A percentile compares a stretch with the other conserved stretches of the same genome.
Evolutionary conservation across 495 filamentous ascomycete species (phyloP).

Genomic region (Podospora conica): DNA sequence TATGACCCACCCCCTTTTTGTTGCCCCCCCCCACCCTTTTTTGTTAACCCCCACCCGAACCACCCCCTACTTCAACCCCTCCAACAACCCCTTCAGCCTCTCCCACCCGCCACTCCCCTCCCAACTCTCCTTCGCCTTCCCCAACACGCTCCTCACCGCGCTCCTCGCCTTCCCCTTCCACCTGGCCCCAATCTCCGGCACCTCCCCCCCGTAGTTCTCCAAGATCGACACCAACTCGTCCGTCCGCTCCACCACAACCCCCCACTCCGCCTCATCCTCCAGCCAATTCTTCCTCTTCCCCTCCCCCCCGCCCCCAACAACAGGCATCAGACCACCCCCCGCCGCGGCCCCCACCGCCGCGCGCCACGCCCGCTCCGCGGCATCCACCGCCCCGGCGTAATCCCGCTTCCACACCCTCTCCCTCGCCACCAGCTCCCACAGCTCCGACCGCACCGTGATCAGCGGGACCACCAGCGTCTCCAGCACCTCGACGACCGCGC

Average conservation of each 20-base stretch:
- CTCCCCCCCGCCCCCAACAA: slow-evolving; percentile 13
- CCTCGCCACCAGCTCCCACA: slow-evolving; percentile 68
- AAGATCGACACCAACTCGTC: slow-evolving; percentile 59
- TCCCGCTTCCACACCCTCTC: slow-evolving; percentile 64
- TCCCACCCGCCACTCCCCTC: slow-evolving; percentile 69
- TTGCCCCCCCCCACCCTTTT: too few species aligned
- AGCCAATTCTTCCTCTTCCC: slow-evolving; percentile 39
- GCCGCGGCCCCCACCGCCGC: slow-evolving; percentile 46
- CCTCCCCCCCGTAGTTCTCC: slow-evolving; percentile 53
- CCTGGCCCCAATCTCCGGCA: slow-evolving; percentile 49
- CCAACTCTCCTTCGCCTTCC: slow-evolving; percentile 77
- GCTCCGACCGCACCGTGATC: slow-evolving; percentile 68
- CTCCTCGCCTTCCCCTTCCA: slow-evolving; percentile 89
- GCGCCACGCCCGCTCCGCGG: slow-evolving; percentile 85
- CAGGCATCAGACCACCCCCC: slow-evolving; percentile 10
- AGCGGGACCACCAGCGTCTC: slow-evolving; percentile 68
- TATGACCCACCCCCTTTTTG: background rate
- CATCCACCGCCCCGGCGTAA: slow-evolving; percentile 65
- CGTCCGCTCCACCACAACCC: slow-evolving; percentile 56
- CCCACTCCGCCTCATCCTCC: slow-evolving; percentile 47
- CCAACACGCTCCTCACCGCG: slow-evolving; percentile 72
- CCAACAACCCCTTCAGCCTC: slow-evolving; percentile 52
- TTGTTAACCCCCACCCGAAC: background rate
- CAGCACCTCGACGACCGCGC: slow-evolving; percentile 62
- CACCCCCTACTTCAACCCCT: slow-evolving; percentile 47